Percentiles rank a stretch among this genome's conserved stretches.
These are phyloP conservation scores for Senecio squalidus DNA, from an alignment of 140 eudicot species.

Conservation along the genomic window DNA sequence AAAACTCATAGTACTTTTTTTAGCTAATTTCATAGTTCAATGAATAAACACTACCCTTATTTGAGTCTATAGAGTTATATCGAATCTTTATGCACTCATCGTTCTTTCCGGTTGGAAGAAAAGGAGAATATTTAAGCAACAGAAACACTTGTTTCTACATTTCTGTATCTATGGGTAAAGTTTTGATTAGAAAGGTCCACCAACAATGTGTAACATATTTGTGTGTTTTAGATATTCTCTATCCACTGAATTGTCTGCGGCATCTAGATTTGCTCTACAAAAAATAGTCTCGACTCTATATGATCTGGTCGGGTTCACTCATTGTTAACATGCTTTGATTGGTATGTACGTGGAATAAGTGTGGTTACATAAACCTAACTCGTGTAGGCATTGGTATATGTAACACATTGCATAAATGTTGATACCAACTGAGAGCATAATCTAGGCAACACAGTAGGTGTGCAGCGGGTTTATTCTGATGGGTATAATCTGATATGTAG, in stretches of 20 bases:
- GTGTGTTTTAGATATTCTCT: neutral
- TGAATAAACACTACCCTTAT: too few species aligned
- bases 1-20: too few species aligned
- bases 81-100: conserved; percentile 15
- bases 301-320: neutral
- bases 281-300: too few species aligned
- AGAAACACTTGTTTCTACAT: neutral
- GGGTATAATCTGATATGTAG: conserved; percentile 20
- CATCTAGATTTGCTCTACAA: conserved; percentile 7
- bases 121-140: conserved; percentile 30
- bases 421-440: conserved; percentile 9
- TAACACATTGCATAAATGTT: conserved; percentile 2
- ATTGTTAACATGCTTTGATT: too few species aligned
- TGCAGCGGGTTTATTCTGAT: conserved; percentile 16
- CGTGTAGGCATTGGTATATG: neutral
- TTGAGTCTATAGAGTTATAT: too few species aligned
- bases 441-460: conserved; percentile 8
- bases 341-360: neutral
- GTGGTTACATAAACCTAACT: neutral
- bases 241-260: conserved; percentile 9
- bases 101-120: conserved; percentile 22
- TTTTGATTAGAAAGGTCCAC: conserved; percentile 36
- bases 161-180: conserved; percentile 7
- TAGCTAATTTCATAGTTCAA: too few species aligned
- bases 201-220: neutral